Conservation (phyloP, 1,284 basidiomycete genomes). For the Singerocomus inundabilis region DNA sequence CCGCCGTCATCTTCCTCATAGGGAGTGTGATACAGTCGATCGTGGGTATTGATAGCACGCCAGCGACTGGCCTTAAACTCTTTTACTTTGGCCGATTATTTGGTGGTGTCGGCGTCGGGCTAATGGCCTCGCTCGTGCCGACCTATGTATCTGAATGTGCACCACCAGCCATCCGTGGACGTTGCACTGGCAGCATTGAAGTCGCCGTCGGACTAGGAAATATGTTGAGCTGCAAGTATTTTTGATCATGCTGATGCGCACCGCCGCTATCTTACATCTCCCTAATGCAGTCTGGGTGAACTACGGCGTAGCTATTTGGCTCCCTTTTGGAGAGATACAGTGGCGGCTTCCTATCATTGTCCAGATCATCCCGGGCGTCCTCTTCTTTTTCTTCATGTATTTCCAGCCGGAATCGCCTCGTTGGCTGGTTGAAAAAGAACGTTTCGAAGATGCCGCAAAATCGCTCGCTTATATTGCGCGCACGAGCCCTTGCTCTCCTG, state of each 20-base stretch:
- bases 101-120: constrained; percentile 47
- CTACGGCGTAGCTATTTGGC: constrained; percentile 40
- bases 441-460: constrained; percentile 49
- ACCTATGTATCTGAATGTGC: constrained; percentile 59
- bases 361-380: constrained; percentile 51
- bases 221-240: constrained; percentile 47
- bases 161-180: constrained; percentile 53
- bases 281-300: constrained; percentile 46
- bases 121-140: constrained; percentile 54
- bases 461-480: constrained; percentile 50
- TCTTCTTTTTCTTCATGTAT: constrained; percentile 46
- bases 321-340: constrained; percentile 40
- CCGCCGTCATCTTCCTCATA: constrained; percentile 53
- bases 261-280: constrained; percentile 4
- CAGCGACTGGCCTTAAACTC: constrained; percentile 38
- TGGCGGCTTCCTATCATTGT: constrained; percentile 57
- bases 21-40: constrained; percentile 54
- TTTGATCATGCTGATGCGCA: constrained; percentile 7
- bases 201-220: constrained; percentile 50
- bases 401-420: constrained; percentile 61
- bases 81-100: constrained; percentile 50
- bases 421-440: constrained; percentile 58
- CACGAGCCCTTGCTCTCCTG: constrained; percentile 38
- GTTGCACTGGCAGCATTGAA: constrained; percentile 58
- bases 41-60: constrained; percentile 42